Evolutionary conservation across 257 asterid species (phyloP).

Genomic region (Nicotiana obtusifolia): DNA sequence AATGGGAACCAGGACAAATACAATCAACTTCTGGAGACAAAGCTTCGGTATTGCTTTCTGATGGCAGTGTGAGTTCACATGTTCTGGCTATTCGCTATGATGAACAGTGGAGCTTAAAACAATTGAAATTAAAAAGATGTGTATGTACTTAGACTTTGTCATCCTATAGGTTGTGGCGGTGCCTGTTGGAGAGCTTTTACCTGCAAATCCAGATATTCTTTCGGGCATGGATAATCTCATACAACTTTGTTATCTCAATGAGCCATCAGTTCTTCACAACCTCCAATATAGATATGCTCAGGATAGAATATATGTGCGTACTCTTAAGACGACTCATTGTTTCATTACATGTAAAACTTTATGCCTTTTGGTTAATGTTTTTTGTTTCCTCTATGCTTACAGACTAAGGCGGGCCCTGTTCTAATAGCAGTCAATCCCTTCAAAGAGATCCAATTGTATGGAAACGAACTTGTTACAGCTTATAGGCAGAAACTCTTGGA

Average conservation of each 20-base stretch:
- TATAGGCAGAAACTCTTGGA: slow-evolving; percentile 63
- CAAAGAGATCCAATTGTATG: slow-evolving; percentile 65
- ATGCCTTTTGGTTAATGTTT: background rate
- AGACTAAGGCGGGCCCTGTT: slow-evolving; percentile 94
- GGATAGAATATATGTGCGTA: slow-evolving; percentile 71
- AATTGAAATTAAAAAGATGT: background rate
- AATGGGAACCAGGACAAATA: slow-evolving; percentile 72
- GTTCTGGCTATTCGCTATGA: slow-evolving; percentile 13
- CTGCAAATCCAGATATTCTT: slow-evolving; percentile 92
- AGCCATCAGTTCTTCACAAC: slow-evolving; percentile 92
- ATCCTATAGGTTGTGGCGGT: slow-evolving; percentile 53
- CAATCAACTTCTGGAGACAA: slow-evolving; percentile 71
- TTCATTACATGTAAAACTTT: background rate
- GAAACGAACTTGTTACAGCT: slow-evolving; percentile 55
- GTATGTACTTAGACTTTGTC: slow-evolving; percentile 14
- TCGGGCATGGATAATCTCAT: slow-evolving; percentile 85
- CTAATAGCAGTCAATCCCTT: slow-evolving; percentile 85
- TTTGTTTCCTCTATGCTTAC: slow-evolving; percentile 20
- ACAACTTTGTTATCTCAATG: slow-evolving; percentile 81
- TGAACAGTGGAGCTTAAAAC: background rate
- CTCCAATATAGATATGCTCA: slow-evolving; percentile 58
- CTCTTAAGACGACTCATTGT: background rate
- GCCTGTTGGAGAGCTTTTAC: slow-evolving; percentile 51
- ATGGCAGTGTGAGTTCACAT: slow-evolving; percentile 63
- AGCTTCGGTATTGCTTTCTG: slow-evolving; percentile 54